Conservation (phyloP, 2,329 filamentous ascomycete genomes). For the Arthrobotrys iridis region DNA sequence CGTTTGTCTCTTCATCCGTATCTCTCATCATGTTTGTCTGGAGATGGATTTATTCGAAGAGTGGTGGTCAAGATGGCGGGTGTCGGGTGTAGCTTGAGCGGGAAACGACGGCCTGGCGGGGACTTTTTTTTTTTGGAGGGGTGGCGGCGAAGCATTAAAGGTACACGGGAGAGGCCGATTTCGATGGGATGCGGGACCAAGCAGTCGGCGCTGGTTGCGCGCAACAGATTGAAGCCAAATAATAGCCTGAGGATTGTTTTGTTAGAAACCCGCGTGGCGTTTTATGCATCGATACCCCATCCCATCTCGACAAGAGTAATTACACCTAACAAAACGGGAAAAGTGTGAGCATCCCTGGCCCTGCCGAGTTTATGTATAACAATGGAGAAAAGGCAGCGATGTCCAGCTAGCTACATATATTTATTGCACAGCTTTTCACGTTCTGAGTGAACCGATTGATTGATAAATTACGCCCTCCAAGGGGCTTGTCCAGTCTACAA, state of each 20-base stretch:
- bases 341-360: neutral
- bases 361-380: too few relatives aligned
- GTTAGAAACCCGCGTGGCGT: conserved; percentile 12
- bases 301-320: neutral
- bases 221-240: conserved; percentile 4
- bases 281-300: conserved; percentile 12
- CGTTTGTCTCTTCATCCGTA: conserved; percentile 36
- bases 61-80: neutral
- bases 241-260: neutral
- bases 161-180: neutral
- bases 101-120: neutral
- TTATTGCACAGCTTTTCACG: too few relatives aligned
- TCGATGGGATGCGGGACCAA: neutral
- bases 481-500: neutral
- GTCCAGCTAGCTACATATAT: too few relatives aligned
- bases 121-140: neutral
- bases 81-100: neutral
- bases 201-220: neutral
- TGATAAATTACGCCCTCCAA: too few relatives aligned
- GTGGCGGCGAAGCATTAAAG: neutral
- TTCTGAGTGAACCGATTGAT: too few relatives aligned
- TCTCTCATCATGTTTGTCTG: conserved; percentile 30
- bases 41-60: neutral
- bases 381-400: too few relatives aligned
- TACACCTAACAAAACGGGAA: conserved; percentile 7